Conservation (phyloP, 2,329 filamentous ascomycete species). For the Aspergillus sojae region DNA sequence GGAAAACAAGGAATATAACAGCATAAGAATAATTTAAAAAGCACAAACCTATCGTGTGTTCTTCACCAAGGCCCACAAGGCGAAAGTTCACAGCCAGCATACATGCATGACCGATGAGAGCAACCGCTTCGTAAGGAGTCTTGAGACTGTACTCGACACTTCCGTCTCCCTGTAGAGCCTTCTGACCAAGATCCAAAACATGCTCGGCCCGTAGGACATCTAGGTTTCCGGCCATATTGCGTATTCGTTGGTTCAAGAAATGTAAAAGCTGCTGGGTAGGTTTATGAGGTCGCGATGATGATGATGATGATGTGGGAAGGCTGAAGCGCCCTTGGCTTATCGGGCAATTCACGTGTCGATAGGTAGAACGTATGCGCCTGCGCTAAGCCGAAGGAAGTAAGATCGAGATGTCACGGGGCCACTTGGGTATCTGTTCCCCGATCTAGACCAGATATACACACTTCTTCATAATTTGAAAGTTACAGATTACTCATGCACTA, state of each 20-base stretch:
- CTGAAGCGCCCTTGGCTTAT: conserved; percentile 2
- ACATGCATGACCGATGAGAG: conserved; percentile 80
- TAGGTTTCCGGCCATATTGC: conserved; percentile 25
- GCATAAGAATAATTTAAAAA: background rate
- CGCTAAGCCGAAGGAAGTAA: background rate
- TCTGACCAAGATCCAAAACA: conserved; percentile 35
- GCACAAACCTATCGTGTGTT: conserved; percentile 66
- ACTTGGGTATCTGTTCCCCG: too few relatives aligned
- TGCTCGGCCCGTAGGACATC: conserved; percentile 28
- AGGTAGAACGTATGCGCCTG: background rate
- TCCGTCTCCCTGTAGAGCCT: conserved; percentile 32
- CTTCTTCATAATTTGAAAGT: too few relatives aligned
- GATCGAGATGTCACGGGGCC: background rate
- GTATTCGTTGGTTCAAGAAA: background rate
- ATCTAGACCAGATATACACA: too few relatives aligned
- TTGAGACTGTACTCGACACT: conserved; percentile 36
- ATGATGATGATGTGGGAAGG: background rate
- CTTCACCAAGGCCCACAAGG: conserved; percentile 81
- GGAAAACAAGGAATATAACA: background rate
- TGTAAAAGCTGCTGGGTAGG: background rate
- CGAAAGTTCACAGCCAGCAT: conserved; percentile 80
- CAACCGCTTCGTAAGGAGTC: conserved; percentile 74
- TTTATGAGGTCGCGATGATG: background rate
- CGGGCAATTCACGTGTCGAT: background rate
- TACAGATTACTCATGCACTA: background rate